A percentile compares a stretch with the other conserved stretches of the same genome.
Evolutionary conservation across 2,329 filamentous ascomycete species (phyloP).

Genomic region (Fusarium hostae): DNA sequence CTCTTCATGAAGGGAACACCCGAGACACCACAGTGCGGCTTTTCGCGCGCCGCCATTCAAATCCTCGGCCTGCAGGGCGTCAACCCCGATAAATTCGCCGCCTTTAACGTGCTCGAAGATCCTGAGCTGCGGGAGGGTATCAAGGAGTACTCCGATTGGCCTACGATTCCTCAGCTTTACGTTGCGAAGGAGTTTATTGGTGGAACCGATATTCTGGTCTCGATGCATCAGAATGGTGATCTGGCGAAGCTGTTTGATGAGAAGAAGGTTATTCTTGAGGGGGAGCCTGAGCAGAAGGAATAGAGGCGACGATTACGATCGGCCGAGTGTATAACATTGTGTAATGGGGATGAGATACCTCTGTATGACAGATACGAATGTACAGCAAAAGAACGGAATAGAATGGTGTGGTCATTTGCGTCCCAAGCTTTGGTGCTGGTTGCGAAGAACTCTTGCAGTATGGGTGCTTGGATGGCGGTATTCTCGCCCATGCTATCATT

Average conservation of each 20-base stretch:
- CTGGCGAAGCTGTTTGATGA: constrained; percentile 91
- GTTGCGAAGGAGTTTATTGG: constrained; percentile 95
- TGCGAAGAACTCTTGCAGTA: neutral
- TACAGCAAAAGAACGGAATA: constrained; percentile 41
- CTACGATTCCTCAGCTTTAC: constrained; percentile 97
- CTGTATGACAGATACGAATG: constrained; percentile 40
- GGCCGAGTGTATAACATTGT: constrained; percentile 43
- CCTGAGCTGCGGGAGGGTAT: constrained; percentile 88
- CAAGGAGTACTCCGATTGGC: constrained; percentile 99
- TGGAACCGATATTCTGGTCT: constrained; percentile 96
- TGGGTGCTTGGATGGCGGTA: rapidly evolving
- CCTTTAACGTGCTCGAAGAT: constrained; percentile 97
- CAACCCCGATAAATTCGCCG: constrained; percentile 95
- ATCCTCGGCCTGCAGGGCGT: constrained; percentile 95
- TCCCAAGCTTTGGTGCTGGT: neutral
- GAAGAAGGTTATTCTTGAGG: constrained; percentile 81
- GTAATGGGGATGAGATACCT: constrained; percentile 44
- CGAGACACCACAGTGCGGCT: constrained; percentile 94
- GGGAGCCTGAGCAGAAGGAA: constrained; percentile 51
- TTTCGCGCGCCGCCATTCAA: constrained; percentile 94
- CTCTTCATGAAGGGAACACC: constrained; percentile 99
- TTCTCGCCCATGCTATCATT: too few species aligned
- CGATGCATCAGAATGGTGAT: constrained; percentile 97
- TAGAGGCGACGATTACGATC: constrained; percentile 16
- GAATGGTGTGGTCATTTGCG: constrained; percentile 10